phyloP scores from a whole-genome alignment of 208 protist species.

The Trypanosoma brucei region DNA sequence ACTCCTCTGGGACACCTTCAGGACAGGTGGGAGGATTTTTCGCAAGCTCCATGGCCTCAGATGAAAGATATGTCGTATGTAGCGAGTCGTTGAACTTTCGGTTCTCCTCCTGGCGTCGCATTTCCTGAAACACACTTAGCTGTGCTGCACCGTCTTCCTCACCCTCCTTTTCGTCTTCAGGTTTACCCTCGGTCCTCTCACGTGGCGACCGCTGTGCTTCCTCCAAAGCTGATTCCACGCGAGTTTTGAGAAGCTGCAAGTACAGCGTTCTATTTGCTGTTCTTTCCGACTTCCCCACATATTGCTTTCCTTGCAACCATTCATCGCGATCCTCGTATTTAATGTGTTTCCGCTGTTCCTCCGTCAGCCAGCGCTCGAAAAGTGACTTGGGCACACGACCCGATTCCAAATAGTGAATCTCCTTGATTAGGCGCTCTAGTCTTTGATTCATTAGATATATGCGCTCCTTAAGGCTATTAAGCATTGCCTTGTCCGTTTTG shows the following conservation, averaged over 20 bases:
- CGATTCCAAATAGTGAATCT: constrained; percentile 80
- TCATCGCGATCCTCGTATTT: constrained; percentile 78
- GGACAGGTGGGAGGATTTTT: constrained; percentile 45
- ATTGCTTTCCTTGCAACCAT: constrained; percentile 71
- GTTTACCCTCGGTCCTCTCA: not conserved
- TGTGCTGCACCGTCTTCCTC: constrained; percentile 67
- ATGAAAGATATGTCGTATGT: constrained; percentile 65
- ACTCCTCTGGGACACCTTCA: constrained; percentile 50
- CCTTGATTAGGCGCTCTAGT: constrained; percentile 71
- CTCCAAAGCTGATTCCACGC: constrained; percentile 29
- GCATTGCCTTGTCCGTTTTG: constrained; percentile 46
- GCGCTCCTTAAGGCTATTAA: constrained; percentile 79
- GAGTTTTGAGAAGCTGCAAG: constrained; percentile 43
- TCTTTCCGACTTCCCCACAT: constrained; percentile 34
- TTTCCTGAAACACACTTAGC: constrained; percentile 85
- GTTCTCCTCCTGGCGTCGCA: constrained; percentile 77
- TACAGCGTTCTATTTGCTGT: constrained; percentile 26
- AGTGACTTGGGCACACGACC: constrained; percentile 72
- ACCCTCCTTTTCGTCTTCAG: not conserved
- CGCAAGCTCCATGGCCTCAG: constrained; percentile 63
- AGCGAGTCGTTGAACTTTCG: constrained; percentile 68
- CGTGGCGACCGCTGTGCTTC: constrained; percentile 2
- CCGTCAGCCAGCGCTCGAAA: constrained; percentile 86
- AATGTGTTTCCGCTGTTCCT: constrained; percentile 67
- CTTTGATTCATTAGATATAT: constrained; percentile 69